phyloP scores from a whole-genome alignment of 2,329 filamentous ascomycete species.

The Colletotrichum endophyticum region DNA sequence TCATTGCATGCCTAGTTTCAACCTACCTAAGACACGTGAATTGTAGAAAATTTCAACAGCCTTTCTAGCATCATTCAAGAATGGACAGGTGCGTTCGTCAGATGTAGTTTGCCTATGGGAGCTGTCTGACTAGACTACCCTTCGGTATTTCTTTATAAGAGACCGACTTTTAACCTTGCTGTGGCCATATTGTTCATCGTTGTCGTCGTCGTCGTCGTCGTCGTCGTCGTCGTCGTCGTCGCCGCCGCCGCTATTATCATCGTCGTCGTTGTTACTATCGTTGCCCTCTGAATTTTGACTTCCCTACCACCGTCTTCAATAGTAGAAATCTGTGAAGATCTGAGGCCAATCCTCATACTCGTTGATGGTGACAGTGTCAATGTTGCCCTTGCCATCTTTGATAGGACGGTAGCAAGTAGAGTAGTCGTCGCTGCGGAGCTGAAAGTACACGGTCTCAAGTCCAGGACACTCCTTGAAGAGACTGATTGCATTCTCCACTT shows the following conservation, averaged over 20 bases:
- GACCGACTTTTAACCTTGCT: rapidly evolving
- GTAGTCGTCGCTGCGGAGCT: background rate
- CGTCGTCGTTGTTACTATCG: background rate
- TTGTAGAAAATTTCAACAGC: background rate
- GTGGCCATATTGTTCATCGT: background rate
- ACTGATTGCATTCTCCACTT: background rate
- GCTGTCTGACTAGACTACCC: background rate
- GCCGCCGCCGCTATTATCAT: too few species aligned
- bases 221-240: too few species aligned
- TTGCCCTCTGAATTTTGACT: background rate
- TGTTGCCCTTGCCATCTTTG: background rate
- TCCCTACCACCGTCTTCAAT: background rate
- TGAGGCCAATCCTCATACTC: background rate
- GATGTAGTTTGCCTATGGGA: background rate
- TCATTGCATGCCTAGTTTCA: background rate
- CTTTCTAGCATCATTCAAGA: background rate
- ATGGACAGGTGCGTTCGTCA: background rate
- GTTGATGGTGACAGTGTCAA: background rate
- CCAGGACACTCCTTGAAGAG: background rate
- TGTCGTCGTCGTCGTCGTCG: too few species aligned
- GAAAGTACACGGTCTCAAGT: background rate
- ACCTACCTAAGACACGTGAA: background rate
- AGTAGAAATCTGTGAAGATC: background rate
- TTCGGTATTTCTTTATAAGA: background rate
- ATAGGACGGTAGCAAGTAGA: background rate